Percentiles rank a stretch among this genome's conserved stretches.
phyloP scores from a whole-genome alignment of 2,329 filamentous ascomycete genomes.

The Capronia coronata region DNA sequence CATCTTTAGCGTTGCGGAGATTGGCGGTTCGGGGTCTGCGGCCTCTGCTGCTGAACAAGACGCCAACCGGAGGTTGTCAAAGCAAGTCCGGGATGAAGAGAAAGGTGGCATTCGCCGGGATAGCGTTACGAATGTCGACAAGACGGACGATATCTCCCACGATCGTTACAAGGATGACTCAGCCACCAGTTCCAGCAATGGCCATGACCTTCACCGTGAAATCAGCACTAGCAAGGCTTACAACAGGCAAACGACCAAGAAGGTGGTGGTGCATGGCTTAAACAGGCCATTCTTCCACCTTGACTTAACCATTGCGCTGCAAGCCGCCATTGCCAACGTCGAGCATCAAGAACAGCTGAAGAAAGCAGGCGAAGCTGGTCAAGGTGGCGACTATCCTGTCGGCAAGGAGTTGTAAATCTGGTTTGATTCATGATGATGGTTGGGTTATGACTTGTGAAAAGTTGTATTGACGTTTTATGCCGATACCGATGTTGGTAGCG shows the following conservation, averaged over 20 bases:
- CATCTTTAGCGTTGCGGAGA: conserved; percentile 89
- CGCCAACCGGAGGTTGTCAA: conserved; percentile 43
- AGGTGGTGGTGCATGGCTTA: conserved; percentile 68
- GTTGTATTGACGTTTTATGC: too few relatives aligned
- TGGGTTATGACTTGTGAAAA: background rate
- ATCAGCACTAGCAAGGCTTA: conserved; percentile 46
- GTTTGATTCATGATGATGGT: background rate
- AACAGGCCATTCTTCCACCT: conserved; percentile 91
- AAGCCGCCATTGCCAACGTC: conserved; percentile 77
- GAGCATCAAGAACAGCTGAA: conserved; percentile 37
- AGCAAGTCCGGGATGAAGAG: conserved; percentile 29
- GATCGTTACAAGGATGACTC: conserved; percentile 23
- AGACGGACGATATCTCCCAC: conserved; percentile 3
- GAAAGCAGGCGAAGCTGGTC: background rate
- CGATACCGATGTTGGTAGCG: too few relatives aligned
- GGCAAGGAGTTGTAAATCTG: background rate
- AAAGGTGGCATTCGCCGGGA: conserved; percentile 15
- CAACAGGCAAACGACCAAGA: conserved; percentile 27
- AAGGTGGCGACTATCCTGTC: background rate
- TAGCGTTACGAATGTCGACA: conserved; percentile 5
- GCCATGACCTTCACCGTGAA: conserved; percentile 41
- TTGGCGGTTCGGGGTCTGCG: conserved; percentile 65
- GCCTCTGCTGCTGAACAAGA: conserved; percentile 61
- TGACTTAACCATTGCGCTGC: conserved; percentile 79
- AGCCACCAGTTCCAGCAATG: conserved; percentile 30